phyloP scores from a whole-genome alignment of 371 early-diverging fungal genomes.

The Haplosporangium sp. region DNA sequence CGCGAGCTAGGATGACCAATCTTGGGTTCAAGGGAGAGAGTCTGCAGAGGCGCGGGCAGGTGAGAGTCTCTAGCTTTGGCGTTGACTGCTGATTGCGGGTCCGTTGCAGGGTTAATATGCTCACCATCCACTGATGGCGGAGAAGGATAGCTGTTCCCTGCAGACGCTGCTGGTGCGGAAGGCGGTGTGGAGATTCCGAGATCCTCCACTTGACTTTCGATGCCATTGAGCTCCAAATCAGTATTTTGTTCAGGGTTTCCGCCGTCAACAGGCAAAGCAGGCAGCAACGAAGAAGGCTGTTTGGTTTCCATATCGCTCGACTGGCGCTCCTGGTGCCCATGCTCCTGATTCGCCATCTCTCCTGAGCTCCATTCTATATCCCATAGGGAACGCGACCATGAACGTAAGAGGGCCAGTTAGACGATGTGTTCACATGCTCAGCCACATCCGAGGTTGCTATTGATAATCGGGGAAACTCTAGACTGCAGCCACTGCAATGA shows the following conservation, averaged over 20 bases:
- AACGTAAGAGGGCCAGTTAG: background rate
- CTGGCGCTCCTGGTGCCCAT: conserved; percentile 1
- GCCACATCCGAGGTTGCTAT: no score
- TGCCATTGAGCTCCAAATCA: conserved; percentile 13
- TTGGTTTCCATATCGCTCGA: background rate
- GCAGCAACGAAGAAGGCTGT: conserved; percentile 33
- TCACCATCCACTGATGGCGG: conserved; percentile 17
- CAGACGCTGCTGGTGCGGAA: conserved; percentile 2
- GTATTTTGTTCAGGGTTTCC: background rate
- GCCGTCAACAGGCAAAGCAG: conserved; percentile 41
- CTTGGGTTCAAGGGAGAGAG: conserved; percentile 14
- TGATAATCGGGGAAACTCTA: no score
- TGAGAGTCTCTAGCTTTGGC: conserved; percentile 16
- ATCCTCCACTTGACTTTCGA: conserved; percentile 30
- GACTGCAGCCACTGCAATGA: no score
- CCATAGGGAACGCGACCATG: no score
- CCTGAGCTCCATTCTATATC: conserved; percentile 32
- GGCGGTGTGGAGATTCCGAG: conserved; percentile 28
- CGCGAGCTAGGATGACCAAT: conserved; percentile 4
- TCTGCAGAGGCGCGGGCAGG: conserved; percentile 37
- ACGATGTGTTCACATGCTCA: no score
- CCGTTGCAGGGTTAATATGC: no score
- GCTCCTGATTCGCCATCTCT: conserved; percentile 22
- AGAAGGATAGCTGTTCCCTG: conserved; percentile 26
- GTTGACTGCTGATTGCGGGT: background rate